phyloP scores from a whole-genome alignment of 306 rosid species.

The Medicago ruthenica region DNA sequence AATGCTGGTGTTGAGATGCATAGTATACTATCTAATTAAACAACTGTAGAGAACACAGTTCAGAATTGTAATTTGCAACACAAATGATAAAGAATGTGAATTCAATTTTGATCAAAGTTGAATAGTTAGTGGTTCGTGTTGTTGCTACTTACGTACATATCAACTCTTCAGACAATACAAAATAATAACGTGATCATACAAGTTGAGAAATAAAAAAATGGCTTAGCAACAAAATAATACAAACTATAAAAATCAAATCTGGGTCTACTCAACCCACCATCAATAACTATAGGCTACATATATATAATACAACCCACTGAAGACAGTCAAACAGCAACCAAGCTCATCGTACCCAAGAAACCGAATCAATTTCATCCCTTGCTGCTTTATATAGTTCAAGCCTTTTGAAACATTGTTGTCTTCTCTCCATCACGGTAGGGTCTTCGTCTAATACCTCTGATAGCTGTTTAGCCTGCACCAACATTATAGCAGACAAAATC shows the following conservation, averaged over 20 bases:
- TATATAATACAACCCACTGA: constrained; percentile 34
- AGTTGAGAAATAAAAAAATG: constrained; percentile 1
- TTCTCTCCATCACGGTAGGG: constrained; percentile 92
- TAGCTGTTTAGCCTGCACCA: constrained; percentile 72
- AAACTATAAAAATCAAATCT: not conserved
- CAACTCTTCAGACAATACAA: not conserved
- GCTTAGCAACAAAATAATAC: constrained; percentile 6
- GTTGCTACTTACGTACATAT: not conserved
- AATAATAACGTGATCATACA: constrained; percentile 2
- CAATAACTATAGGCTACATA: constrained; percentile 38
- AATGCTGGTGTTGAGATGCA: no score
- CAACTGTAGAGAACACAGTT: not conserved
- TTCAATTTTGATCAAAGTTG: constrained; percentile 20
- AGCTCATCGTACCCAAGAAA: constrained; percentile 78
- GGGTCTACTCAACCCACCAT: constrained; percentile 27
- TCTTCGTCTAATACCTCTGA: constrained; percentile 84
- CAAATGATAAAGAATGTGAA: no score
- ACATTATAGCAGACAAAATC: not conserved
- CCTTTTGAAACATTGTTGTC: constrained; percentile 83
- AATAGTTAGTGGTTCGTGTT: not conserved
- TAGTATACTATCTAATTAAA: not conserved
- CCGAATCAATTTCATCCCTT: constrained; percentile 93
- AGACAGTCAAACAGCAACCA: not conserved
- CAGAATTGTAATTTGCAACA: not conserved
- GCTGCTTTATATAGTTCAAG: constrained; percentile 94